Evolutionary conservation across 306 rosid genomes (phyloP), one percentile per base, ranked within the genome.

Genomic region (Ochetophila trinervis): DNA sequence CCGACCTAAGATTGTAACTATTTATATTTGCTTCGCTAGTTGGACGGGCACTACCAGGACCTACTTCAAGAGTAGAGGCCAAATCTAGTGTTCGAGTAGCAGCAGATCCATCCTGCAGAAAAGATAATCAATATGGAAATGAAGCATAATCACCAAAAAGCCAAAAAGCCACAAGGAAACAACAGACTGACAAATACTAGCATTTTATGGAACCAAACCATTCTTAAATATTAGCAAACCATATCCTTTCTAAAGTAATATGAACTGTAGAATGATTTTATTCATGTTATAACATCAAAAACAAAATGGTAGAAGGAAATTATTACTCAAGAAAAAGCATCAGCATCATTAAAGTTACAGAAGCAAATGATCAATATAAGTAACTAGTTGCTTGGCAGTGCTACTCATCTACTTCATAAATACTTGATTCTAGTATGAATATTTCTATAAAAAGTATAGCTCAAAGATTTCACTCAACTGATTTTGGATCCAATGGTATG

Each of bases 51-150:
- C 69, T 82, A 13, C 84, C 83, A 10, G 90, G 67, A 51, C 99
- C 96, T 1, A 87, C 95, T 76, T 93, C 99, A 67, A 93, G 91
- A 0, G 96, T 86, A 36, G 99, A 93, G 17, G 99, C 94, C 83
- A 93, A 79, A 73, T 93, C 99, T 64, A 93, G 75, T 50, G 99
- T 93, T 30, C 93, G 86, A 35, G 77, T 77, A 16, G 89, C 74
- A 16, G 84, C 69, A 0, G 94, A 74, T 32, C 76, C 88, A 56
- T 84, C 96, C 99, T 90, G 91, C 67, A 18, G 65, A 27, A 44
- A 19, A 65, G 64, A 60, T 19, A 68, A 19, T 51, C 60, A 52
- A 11, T n/a, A 59, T 18, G 30, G 16, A 72, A 34, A 65, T 23
- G 56, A 50, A 20, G 17, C 24, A 22, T 32, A 36, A 8, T 2